These are phyloP conservation scores for Allium sativum DNA, from an alignment of 106 monocot species.

Conservation along the genomic window DNA sequence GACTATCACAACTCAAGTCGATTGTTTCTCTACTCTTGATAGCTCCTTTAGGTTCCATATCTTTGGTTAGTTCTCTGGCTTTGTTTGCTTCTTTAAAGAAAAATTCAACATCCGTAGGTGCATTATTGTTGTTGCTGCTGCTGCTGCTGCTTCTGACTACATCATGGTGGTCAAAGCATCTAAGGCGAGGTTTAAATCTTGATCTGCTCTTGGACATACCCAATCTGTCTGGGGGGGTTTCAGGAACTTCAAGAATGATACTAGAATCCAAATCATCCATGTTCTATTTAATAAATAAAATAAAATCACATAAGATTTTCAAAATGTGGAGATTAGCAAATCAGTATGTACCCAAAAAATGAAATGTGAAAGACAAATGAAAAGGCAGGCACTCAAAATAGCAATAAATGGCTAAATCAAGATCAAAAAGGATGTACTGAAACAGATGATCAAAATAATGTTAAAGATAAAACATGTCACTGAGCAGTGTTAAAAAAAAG, in stretches of 20 bases:
- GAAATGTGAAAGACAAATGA: too few relatives aligned
- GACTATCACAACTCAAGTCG: constrained; percentile 5
- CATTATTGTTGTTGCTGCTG: background rate
- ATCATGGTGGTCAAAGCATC: background rate
- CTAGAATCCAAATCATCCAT: constrained; percentile 31
- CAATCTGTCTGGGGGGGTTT: constrained; percentile 40
- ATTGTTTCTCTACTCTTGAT: constrained; percentile 6
- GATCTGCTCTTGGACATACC: background rate
- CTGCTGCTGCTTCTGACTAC: background rate
- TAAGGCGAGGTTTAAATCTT: constrained; percentile 1
- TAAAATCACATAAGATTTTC: too few relatives aligned
- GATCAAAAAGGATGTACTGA: too few relatives aligned
- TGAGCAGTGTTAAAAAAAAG: too few relatives aligned
- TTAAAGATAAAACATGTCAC: too few relatives aligned
- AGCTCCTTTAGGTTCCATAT: background rate
- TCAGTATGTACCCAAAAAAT: too few relatives aligned
- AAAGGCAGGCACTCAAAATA: too few relatives aligned
- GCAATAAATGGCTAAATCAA: too few relatives aligned
- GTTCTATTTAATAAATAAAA: constrained; percentile 3
- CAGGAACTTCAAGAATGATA: constrained; percentile 31
- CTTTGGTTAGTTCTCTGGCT: constrained; percentile 12
- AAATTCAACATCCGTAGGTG: constrained; percentile 10
- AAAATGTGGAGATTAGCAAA: too few relatives aligned
- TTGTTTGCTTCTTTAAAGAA: constrained; percentile 23
- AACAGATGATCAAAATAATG: too few relatives aligned